phyloP scores from a whole-genome alignment of 2,329 filamentous ascomycete species.

The Sporothrix protearum region DNA sequence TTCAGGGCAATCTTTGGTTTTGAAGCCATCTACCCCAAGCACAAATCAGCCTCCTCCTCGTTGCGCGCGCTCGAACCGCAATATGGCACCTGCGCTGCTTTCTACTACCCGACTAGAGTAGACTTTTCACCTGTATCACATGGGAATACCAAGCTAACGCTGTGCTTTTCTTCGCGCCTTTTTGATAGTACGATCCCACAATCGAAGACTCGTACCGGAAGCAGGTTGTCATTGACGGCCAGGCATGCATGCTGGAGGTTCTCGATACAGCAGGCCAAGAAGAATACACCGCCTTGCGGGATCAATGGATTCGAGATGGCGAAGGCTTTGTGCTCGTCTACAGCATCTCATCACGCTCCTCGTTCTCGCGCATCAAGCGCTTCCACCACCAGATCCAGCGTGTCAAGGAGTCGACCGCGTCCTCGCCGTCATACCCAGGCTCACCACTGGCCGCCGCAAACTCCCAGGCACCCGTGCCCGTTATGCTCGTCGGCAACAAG shows the following conservation, averaged over 20 bases:
- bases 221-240: constrained; percentile 87
- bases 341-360: constrained; percentile 95
- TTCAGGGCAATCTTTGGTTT: constrained; percentile 1
- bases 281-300: constrained; percentile 93
- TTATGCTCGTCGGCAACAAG: constrained; percentile 99
- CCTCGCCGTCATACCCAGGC: constrained; percentile 72
- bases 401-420: constrained; percentile 85
- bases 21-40: neutral
- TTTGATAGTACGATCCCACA: constrained; percentile 70
- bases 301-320: constrained; percentile 97
- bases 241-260: constrained; percentile 96
- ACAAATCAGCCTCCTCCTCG: neutral
- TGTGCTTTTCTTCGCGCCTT: neutral
- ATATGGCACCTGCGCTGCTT: neutral
- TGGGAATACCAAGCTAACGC: constrained; percentile 12
- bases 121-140: neutral
- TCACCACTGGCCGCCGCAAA: constrained; percentile 62
- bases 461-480: constrained; percentile 70
- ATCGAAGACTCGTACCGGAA: constrained; percentile 87
- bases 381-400: constrained; percentile 97
- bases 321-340: constrained; percentile 98
- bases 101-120: neutral
- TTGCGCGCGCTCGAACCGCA: neutral
- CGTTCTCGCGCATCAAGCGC: constrained; percentile 88
- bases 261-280: constrained; percentile 97